phyloP scores from a whole-genome alignment of 768 basidiomycete genomes.

The Lyophyllum semitale region DNA sequence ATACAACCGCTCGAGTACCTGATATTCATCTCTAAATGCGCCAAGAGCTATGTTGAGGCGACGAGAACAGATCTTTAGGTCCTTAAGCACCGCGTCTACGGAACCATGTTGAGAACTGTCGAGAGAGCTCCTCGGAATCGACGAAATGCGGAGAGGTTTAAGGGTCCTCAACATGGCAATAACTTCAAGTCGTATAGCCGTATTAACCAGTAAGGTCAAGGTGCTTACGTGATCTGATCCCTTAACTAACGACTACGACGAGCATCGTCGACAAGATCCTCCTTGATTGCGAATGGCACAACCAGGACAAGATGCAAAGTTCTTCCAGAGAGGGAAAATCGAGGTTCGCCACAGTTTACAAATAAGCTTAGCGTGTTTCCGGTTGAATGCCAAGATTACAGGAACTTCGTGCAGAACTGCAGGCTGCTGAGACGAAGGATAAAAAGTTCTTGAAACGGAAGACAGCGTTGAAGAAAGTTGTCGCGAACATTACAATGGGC shows the following conservation, averaged over 20 bases:
- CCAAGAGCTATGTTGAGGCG: conserved; percentile 47
- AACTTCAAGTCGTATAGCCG: too few species aligned
- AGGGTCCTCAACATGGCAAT: conserved; percentile 8
- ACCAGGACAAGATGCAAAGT: conserved; percentile 86
- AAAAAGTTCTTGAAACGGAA: conserved; percentile 95
- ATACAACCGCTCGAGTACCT: conserved; percentile 64
- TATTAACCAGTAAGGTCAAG: background rate
- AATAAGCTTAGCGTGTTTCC: background rate
- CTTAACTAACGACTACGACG: background rate
- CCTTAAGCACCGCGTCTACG: conserved; percentile 62
- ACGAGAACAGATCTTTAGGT: conserved; percentile 56
- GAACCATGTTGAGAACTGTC: conserved; percentile 31
- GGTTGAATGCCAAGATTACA: conserved; percentile 26
- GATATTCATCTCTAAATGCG: conserved; percentile 51
- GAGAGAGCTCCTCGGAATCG: conserved; percentile 26
- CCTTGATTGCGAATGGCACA: conserved; percentile 39
- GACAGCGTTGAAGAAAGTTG: conserved; percentile 94
- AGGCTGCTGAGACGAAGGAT: conserved; percentile 92
- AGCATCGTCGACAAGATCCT: background rate
- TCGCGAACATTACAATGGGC: conserved; percentile 99
- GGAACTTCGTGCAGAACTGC: conserved; percentile 91
- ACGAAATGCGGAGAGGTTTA: conserved; percentile 1
- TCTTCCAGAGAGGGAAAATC: conserved; percentile 90
- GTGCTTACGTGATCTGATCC: conserved; percentile 8
- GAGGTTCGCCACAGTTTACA: conserved; percentile 52